A percentile compares a stretch with the other conserved stretches of the same genome.
Evolutionary conservation across 495 filamentous ascomycete genomes (phyloP).

Genomic region (Hypoxylon crocopeplum): DNA sequence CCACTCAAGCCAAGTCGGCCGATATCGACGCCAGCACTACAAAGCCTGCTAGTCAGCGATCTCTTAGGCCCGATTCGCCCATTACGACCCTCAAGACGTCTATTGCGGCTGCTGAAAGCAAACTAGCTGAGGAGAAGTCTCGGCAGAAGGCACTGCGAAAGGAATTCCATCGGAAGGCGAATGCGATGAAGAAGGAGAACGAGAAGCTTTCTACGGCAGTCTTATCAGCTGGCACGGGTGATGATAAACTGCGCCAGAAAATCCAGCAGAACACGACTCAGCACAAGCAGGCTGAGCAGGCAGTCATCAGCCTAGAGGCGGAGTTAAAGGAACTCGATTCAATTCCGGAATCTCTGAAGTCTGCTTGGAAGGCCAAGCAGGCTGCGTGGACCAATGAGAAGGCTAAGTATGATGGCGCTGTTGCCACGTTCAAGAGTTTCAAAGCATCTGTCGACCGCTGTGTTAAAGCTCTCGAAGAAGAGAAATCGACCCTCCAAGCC

Average conservation of each 20-base stretch:
- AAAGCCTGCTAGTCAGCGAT: slow-evolving; percentile 59
- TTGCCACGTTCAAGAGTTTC: slow-evolving; percentile 64
- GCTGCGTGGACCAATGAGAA: slow-evolving; percentile 67
- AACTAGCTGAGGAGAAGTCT: slow-evolving; percentile 76
- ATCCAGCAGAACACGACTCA: slow-evolving; percentile 78
- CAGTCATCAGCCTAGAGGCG: slow-evolving; percentile 63
- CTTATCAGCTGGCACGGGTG: slow-evolving; percentile 75
- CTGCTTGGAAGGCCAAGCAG: slow-evolving; percentile 67
- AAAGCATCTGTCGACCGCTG: slow-evolving; percentile 70
- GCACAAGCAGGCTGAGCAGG: slow-evolving; percentile 79
- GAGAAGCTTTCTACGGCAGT: slow-evolving; percentile 73
- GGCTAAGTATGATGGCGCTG: slow-evolving; percentile 64
- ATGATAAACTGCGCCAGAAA: slow-evolving; percentile 83
- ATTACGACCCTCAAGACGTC: slow-evolving; percentile 88
- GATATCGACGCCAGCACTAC: slow-evolving; percentile 59
- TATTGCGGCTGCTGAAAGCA: slow-evolving; percentile 79
- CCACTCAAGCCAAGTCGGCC: slow-evolving; percentile 70
- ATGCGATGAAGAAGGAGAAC: slow-evolving; percentile 78
- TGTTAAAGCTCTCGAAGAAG: slow-evolving; percentile 67
- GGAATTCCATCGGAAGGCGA: slow-evolving; percentile 76
- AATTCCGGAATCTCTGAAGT: slow-evolving; percentile 70
- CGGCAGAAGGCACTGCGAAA: slow-evolving; percentile 78
- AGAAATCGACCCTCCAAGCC: slow-evolving; percentile 69
- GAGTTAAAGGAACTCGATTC: slow-evolving; percentile 72
- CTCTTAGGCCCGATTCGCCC: slow-evolving; percentile 80